Evolutionary conservation across 108 stramenopile species (phyloP).

Genomic region (Fistulifera solaris): DNA sequence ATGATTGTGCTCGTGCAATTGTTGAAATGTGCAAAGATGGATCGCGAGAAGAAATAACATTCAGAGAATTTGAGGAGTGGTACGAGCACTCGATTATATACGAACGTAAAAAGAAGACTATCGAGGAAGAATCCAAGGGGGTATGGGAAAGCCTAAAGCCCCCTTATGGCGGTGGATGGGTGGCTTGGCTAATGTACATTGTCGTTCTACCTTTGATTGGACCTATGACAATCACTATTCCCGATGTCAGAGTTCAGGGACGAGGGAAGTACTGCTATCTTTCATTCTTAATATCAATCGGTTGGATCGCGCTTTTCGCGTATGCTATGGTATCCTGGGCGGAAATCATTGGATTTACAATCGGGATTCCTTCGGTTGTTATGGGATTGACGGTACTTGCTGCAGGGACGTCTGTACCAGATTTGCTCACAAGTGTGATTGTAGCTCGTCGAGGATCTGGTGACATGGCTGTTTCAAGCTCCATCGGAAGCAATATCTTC

Average conservation of each 20-base stretch:
- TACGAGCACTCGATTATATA: slow-evolving; percentile 51
- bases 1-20: slow-evolving; percentile 49
- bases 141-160: slow-evolving; percentile 45
- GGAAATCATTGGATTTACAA: slow-evolving; percentile 68
- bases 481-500: slow-evolving; percentile 78
- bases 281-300: slow-evolving; percentile 69
- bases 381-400: slow-evolving; percentile 82
- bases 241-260: slow-evolving; percentile 66
- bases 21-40: slow-evolving; percentile 50
- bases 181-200: slow-evolving; percentile 36
- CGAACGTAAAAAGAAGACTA: slow-evolving; percentile 39
- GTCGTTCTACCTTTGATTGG: slow-evolving; percentile 56
- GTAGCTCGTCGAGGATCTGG: slow-evolving; percentile 77
- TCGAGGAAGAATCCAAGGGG: slow-evolving; percentile 53
- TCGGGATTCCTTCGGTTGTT: slow-evolving; percentile 59
- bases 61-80: slow-evolving; percentile 68
- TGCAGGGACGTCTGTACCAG: slow-evolving; percentile 81
- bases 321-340: slow-evolving; percentile 84
- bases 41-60: slow-evolving; percentile 54
- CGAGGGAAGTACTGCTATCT: slow-evolving; percentile 64
- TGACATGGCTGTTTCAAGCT: slow-evolving; percentile 80
- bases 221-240: slow-evolving; percentile 57
- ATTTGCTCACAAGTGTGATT: slow-evolving; percentile 73
- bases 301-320: slow-evolving; percentile 78
- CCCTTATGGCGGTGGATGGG: slow-evolving; percentile 13